Conservation (phyloP, 2,329 filamentous ascomycete genomes). For the Beauveria sp. region DNA sequence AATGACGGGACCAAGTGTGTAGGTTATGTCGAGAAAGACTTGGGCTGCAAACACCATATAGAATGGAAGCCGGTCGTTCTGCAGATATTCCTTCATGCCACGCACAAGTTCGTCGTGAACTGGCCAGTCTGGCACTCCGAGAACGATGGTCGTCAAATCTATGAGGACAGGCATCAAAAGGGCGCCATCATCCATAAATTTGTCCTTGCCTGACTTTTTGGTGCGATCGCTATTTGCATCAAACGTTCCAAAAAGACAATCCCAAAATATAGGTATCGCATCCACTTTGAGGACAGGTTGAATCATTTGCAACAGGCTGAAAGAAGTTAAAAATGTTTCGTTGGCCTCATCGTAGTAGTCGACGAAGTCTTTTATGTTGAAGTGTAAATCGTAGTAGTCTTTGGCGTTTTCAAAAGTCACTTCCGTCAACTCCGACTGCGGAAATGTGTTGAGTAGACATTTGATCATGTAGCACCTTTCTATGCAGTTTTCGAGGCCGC, state of each 20-base stretch:
- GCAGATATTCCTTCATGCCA: conserved; percentile 20
- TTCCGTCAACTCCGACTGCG: background rate
- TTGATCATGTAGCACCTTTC: background rate
- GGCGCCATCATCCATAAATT: conserved; percentile 28
- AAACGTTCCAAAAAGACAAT: conserved; percentile 19
- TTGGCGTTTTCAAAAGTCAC: conserved; percentile 13
- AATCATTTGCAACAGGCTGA: no score
- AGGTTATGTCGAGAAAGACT: conserved; percentile 23
- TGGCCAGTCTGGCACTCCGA: conserved; percentile 16
- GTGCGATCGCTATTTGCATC: conserved; percentile 21
- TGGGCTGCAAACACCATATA: conserved; percentile 25
- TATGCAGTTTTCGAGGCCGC: background rate
- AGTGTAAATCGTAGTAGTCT: conserved; percentile 6
- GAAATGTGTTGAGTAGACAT: background rate
- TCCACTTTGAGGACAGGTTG: no score
- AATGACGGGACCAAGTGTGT: background rate
- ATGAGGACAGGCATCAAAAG: conserved; percentile 22
- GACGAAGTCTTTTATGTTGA: no score
- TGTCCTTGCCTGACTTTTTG: conserved; percentile 20
- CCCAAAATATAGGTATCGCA: no score
- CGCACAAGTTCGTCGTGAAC: conserved; percentile 22
- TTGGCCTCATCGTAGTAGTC: conserved; percentile 18
- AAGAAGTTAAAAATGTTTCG: conserved; percentile 17
- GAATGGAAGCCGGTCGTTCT: conserved; percentile 20
- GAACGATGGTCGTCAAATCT: background rate